A percentile compares a stretch with the other conserved stretches of the same genome.
phyloP scores from a whole-genome alignment of 1,284 basidiomycete genomes.

The Ceratobasidium sp. region DNA sequence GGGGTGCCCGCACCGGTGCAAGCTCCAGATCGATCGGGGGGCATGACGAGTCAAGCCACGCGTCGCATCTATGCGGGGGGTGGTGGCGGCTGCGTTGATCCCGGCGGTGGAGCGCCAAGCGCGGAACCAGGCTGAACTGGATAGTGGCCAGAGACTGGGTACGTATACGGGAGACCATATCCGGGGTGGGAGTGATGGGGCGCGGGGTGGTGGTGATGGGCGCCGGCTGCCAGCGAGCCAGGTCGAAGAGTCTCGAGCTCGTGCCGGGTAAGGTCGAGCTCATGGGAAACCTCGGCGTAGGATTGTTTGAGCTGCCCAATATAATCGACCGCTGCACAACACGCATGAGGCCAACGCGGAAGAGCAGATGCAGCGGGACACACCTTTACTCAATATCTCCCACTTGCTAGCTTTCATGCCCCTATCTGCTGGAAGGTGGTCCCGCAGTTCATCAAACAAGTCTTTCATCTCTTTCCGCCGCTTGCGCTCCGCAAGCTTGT shows the following conservation, averaged over 20 bases:
- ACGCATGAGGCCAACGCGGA: conserved; percentile 41
- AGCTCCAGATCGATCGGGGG: conserved; percentile 31
- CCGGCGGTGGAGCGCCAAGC: conserved; percentile 26
- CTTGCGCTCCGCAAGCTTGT: conserved; percentile 95
- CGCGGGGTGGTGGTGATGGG: conserved; percentile 44
- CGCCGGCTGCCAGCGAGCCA: conserved; percentile 41
- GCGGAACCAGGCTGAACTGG: conserved; percentile 36
- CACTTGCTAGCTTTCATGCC: conserved; percentile 96
- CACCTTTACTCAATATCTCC: conserved; percentile 95
- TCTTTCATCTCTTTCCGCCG: conserved; percentile 98
- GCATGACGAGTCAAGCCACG: conserved; percentile 20
- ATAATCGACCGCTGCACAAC: conserved; percentile 81
- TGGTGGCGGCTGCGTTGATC: conserved; percentile 20
- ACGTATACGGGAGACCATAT: conserved; percentile 39
- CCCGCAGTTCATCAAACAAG: conserved; percentile 91
- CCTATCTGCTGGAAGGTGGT: conserved; percentile 88
- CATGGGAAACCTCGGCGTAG: conserved; percentile 78
- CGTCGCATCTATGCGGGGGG: conserved; percentile 42
- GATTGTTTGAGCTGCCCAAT: conserved; percentile 78
- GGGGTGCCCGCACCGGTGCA: conserved; percentile 24
- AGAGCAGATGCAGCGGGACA: conserved; percentile 50
- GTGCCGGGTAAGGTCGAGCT: conserved; percentile 79
- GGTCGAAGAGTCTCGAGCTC: conserved; percentile 72
- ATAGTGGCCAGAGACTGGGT: conserved; percentile 40
- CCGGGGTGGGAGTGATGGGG: conserved; percentile 41